Conservation (phyloP, 495 filamentous ascomycete species). For the Talaromyces borbonicus region DNA sequence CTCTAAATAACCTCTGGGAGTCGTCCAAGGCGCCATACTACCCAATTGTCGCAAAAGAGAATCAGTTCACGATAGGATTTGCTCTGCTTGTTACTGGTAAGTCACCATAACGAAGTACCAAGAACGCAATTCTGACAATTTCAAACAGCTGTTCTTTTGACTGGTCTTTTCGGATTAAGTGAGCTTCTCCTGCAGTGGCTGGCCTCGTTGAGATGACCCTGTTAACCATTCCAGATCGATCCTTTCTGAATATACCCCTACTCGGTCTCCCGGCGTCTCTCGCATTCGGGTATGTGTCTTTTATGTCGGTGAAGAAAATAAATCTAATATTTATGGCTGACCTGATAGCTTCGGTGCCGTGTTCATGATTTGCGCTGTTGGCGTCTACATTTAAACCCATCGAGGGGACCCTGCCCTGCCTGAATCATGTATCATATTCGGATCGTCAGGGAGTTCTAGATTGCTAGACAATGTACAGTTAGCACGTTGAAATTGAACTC, state of each 20-base stretch:
- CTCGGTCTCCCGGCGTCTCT: constrained; percentile 80
- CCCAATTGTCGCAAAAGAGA: constrained; percentile 70
- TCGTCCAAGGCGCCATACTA: constrained; percentile 75
- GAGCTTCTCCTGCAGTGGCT: too few species aligned
- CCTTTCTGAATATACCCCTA: constrained; percentile 64
- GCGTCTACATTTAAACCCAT: constrained; percentile 81
- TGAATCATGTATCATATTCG: constrained; percentile 29
- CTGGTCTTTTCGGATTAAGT: constrained; percentile 76
- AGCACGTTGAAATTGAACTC: constrained; percentile 11
- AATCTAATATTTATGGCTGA: constrained; percentile 10
- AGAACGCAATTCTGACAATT: constrained; percentile 6
- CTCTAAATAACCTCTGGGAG: constrained; percentile 82
- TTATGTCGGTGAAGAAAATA: too few species aligned
- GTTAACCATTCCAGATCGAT: constrained; percentile 55
- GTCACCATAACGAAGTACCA: constrained; percentile 8
- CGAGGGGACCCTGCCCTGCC: constrained; percentile 12
- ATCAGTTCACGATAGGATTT: constrained; percentile 78
- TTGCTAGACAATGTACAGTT: constrained; percentile 25
- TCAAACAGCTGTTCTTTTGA: constrained; percentile 46
- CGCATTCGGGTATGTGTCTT: constrained; percentile 65
- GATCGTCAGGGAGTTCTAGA: constrained; percentile 20
- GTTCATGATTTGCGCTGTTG: constrained; percentile 96
- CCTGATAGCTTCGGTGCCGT: constrained; percentile 75
- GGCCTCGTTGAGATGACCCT: too few species aligned
- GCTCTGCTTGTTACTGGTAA: constrained; percentile 59